phyloP scores from a whole-genome alignment of 2,329 filamentous ascomycete species.

The Geosmithia putterillii region DNA sequence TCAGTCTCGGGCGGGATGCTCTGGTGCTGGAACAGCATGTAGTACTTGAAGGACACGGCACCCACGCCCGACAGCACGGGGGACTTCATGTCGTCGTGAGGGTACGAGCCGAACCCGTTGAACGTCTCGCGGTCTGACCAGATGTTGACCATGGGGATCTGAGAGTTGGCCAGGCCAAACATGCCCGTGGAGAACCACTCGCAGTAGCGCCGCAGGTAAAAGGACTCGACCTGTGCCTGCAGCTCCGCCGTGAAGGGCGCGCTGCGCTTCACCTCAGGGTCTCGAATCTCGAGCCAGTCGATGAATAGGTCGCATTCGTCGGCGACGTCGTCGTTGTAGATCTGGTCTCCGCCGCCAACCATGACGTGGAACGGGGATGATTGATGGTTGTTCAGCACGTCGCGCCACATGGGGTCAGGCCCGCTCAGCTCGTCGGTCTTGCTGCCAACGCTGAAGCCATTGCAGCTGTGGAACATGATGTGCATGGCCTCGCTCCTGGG shows the following conservation, averaged over 20 bases:
- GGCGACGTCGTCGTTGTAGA: constrained; percentile 85
- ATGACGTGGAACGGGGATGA: constrained; percentile 92
- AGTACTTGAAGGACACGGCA: constrained; percentile 93
- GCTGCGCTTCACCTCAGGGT: constrained; percentile 66
- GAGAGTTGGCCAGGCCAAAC: constrained; percentile 82
- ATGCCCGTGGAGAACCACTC: constrained; percentile 96
- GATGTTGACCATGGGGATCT: constrained; percentile 98
- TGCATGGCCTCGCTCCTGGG: constrained; percentile 81
- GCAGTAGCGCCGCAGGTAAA: constrained; percentile 79
- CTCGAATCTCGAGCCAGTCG: constrained; percentile 74
- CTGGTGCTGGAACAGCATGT: constrained; percentile 97
- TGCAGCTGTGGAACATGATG: constrained; percentile 97
- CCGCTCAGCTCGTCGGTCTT: constrained; percentile 74
- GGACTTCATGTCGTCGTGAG: constrained; percentile 80
- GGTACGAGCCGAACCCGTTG: constrained; percentile 87
- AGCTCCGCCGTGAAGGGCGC: constrained; percentile 68
- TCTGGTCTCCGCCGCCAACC: constrained; percentile 93
- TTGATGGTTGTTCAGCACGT: constrained; percentile 87
- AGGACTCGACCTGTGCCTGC: constrained; percentile 77
- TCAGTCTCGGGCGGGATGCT: constrained; percentile 72
- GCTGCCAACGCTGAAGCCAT: constrained; percentile 78
- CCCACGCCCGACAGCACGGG: constrained; percentile 85
- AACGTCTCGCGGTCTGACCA: constrained; percentile 93
- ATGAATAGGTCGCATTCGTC: constrained; percentile 64
- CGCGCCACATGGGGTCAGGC: constrained; percentile 92